These are phyloP conservation scores for Hyaloscypha bicolor DNA, from an alignment of 495 filamentous ascomycete genomes.

Conservation along the genomic window DNA sequence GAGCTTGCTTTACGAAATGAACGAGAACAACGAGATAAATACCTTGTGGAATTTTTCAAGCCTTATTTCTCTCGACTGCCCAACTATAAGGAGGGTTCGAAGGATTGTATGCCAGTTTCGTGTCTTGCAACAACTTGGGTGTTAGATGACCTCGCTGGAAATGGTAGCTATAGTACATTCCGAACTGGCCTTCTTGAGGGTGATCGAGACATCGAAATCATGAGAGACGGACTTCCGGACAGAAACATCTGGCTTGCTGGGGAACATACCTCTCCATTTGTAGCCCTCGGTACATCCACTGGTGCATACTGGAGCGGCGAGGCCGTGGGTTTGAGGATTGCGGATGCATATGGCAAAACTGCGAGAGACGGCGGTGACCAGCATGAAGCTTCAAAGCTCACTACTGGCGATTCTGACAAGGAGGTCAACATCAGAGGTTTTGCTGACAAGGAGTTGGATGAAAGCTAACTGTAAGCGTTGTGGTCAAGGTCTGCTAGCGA, in stretches of 20 bases:
- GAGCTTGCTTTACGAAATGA: constrained; percentile 35
- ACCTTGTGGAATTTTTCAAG: constrained; percentile 62
- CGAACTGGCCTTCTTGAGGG: constrained; percentile 74
- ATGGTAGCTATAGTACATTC: constrained; percentile 92
- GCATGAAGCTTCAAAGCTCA: background rate
- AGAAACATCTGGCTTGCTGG: constrained; percentile 88
- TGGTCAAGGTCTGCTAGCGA: background rate
- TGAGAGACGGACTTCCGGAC: constrained; percentile 69
- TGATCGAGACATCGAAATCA: constrained; percentile 69
- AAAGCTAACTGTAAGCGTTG: background rate
- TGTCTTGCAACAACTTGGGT: constrained; percentile 79
- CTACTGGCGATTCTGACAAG: background rate
- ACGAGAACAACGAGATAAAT: constrained; percentile 42
- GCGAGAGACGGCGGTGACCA: background rate
- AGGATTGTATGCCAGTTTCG: constrained; percentile 63
- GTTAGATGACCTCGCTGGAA: constrained; percentile 78
- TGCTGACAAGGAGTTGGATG: background rate
- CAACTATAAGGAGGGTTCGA: constrained; percentile 53
- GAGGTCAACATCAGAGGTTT: background rate
- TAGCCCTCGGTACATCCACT: constrained; percentile 82
- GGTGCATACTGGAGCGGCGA: constrained; percentile 95
- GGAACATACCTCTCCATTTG: constrained; percentile 91
- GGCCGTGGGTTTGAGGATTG: constrained; percentile 61
- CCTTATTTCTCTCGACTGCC: constrained; percentile 79
- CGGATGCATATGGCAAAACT: constrained; percentile 41